A percentile compares a stretch with the other conserved stretches of the same genome.
These are phyloP conservation scores for Microbotryum lychnidis-dioicae DNA, from an alignment of 1,284 basidiomycete species.

Conservation along the genomic window DNA sequence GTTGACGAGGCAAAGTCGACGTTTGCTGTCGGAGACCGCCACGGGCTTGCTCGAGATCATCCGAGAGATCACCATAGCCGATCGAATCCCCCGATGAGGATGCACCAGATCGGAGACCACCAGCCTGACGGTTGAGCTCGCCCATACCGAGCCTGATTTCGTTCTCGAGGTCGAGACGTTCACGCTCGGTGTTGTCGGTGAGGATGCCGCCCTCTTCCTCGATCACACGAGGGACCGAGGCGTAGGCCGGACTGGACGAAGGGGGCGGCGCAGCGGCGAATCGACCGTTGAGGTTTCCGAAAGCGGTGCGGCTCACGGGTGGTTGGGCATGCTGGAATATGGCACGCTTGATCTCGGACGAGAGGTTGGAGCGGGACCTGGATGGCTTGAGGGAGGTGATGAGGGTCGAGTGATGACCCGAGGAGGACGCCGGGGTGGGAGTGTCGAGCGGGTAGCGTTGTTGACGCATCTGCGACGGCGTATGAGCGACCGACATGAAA, in stretches of 20 bases:
- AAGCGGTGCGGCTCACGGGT: slow-evolving; percentile 1
- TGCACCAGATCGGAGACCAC: background rate
- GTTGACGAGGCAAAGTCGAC: background rate
- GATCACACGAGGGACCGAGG: too few species aligned
- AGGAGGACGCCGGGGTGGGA: slow-evolving; percentile 13
- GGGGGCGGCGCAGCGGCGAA: too few species aligned
- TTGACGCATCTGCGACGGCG: background rate
- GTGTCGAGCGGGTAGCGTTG: slow-evolving; percentile 3
- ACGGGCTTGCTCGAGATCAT: background rate
- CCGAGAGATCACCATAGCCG: slow-evolving; percentile 2
- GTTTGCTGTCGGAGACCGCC: background rate
- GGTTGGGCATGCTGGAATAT: background rate
- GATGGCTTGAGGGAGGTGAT: slow-evolving; percentile 5
- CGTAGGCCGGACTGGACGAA: too few species aligned
- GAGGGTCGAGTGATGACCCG: slow-evolving; percentile 1
- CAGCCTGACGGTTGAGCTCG: slow-evolving; percentile 10
- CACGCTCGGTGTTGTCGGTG: slow-evolving; percentile 25
- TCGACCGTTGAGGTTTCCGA: background rate
- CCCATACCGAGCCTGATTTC: slow-evolving; percentile 23
- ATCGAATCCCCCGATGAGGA: background rate
- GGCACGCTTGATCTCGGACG: background rate
- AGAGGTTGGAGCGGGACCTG: slow-evolving; percentile 6
- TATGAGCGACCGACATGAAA: background rate
- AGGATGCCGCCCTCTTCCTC: slow-evolving; percentile 4
- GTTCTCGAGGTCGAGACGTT: slow-evolving; percentile 16